A percentile compares a stretch with the other conserved stretches of the same genome.
These are phyloP conservation scores for Moricandia moricandioides DNA, from an alignment of 345 rosid species.

Conservation along the genomic window DNA sequence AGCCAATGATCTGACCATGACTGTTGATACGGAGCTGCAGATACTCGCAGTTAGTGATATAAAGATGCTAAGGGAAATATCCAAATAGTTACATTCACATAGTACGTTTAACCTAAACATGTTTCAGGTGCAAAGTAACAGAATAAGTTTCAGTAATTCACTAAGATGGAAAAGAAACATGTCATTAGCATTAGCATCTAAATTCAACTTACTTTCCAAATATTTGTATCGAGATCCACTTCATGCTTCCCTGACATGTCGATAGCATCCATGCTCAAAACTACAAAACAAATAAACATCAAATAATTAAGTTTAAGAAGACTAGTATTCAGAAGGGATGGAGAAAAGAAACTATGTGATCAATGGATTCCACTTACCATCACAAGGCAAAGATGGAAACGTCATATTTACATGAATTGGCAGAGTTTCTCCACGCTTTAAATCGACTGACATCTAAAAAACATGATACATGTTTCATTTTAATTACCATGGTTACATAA, in stretches of 20 bases:
- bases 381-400: slow-evolving; percentile 87
- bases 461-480: background rate
- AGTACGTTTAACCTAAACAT: background rate
- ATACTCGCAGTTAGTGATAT: slow-evolving; percentile 28
- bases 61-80: background rate
- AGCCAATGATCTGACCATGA: slow-evolving; percentile 84
- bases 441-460: slow-evolving; percentile 92
- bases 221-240: slow-evolving; percentile 97
- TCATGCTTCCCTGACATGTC: slow-evolving; percentile 99
- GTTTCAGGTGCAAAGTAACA: background rate
- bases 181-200: slow-evolving; percentile 11
- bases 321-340: background rate
- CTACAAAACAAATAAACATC: slow-evolving; percentile 41
- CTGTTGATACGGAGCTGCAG: slow-evolving; percentile 90
- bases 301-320: background rate
- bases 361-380: slow-evolving; percentile 49
- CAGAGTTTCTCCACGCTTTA: slow-evolving; percentile 94
- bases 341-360: background rate
- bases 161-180: background rate
- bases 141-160: background rate
- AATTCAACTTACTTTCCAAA: slow-evolving; percentile 78
- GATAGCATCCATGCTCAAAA: slow-evolving; percentile 95
- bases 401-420: slow-evolving; percentile 91
- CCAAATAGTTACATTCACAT: background rate
- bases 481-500: background rate